phyloP scores from a whole-genome alignment of 2,329 filamentous ascomycete species.

The Iodosphaeria phyllophila region DNA sequence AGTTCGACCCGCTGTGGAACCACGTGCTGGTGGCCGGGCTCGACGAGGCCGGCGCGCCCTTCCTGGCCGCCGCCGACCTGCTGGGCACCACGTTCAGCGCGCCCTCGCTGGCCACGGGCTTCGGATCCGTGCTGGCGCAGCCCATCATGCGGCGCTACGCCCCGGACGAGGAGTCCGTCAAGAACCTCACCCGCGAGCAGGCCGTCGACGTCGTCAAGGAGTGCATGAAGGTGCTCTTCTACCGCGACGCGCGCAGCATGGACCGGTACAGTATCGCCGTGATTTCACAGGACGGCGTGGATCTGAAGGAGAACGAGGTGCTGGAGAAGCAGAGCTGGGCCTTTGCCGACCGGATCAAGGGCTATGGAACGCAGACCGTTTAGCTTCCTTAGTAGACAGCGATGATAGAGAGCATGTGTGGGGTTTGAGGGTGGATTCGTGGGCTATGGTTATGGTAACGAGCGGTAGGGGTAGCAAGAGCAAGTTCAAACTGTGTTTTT shows the following conservation, averaged over 20 bases:
- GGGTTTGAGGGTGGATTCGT: too few species aligned
- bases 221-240: constrained; percentile 97
- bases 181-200: constrained; percentile 54
- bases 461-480: too few species aligned
- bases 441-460: too few species aligned
- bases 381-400: too few species aligned
- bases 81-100: constrained; percentile 81
- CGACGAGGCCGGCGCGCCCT: constrained; percentile 62
- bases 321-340: constrained; percentile 95
- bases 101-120: constrained; percentile 82
- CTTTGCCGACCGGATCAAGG: constrained; percentile 86
- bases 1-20: constrained; percentile 98
- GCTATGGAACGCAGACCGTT: constrained; percentile 75
- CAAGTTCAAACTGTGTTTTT: too few species aligned
- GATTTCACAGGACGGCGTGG: constrained; percentile 74
- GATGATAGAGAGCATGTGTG: too few species aligned
- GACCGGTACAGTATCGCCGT: constrained; percentile 85
- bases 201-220: constrained; percentile 70
- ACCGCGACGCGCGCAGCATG: constrained; percentile 83
- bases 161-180: constrained; percentile 64
- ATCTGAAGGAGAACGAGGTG: constrained; percentile 68
- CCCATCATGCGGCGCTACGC: constrained; percentile 74
- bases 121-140: constrained; percentile 80
- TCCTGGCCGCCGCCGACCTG: constrained; percentile 80
- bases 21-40: constrained; percentile 80